Base-by-base conservation (phyloP, 129 eudicot genomes). In the Flaveria trinervia region DNA sequence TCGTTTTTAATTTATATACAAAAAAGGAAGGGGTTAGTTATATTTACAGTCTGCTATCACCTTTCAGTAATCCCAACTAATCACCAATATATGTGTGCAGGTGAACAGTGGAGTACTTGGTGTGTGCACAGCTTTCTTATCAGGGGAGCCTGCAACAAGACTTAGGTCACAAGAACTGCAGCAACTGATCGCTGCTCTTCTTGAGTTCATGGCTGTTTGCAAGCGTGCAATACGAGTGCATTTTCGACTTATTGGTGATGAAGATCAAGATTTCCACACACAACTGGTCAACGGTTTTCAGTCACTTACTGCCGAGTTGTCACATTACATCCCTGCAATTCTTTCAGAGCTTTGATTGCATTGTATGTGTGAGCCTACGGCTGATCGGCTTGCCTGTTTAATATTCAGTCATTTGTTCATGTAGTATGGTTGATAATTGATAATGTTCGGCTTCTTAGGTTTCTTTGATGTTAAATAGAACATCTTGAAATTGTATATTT, bases 141-240 rank as follows among this genome's bases (percentile, higher is more conserved):
- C 97, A 2, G 99, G 99, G 46, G 99, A 95, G 84, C 99, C 99
- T 25, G 99, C 99, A 43, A 95, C 99, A 10, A 86, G 99, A 83
- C 89, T 95, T 68, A 80, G 99, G 30, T 95, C 99, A 9, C 99
- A 95, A 77, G 99, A 95, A 77, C 68, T 95, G 65, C 99, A 95
- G 78, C 99, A 95, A 82, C 90, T 95, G 56, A 95, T 95, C 18
- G 97, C 99, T 9, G 99, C 99, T 22, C 91, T 95, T 57, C 96
- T 95, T 44, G 99, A 95, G 81, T 95, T 95, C 77, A 95, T 95
- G 99, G 99, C 99, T 9, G 99, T 95, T 50, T 95, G 99, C 75
- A 95, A 95, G 75, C 91, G 97, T 33, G 99, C 99, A 5, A 95
- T 95, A 45, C 86, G 97, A 1, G 99, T 95, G 67, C 99, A 95